A percentile compares a stretch with the other conserved stretches of the same genome.
phyloP scores from a whole-genome alignment of 805 yeast genomes.

The Barnettozyma populi region DNA sequence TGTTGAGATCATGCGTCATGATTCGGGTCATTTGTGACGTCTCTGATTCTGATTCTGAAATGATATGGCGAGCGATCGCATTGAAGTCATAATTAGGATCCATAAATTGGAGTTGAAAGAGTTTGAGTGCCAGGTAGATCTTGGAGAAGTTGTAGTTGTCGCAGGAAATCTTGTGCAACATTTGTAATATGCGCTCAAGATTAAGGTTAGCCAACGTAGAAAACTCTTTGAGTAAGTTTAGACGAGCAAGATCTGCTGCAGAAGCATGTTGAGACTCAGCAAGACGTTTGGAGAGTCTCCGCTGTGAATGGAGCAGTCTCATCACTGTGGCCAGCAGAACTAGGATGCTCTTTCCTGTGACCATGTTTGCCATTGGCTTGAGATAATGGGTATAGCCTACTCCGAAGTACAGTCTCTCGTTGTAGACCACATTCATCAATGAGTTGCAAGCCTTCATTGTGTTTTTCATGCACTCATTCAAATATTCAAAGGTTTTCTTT shows the following conservation, averaged over 20 bases:
- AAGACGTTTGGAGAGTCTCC: not conserved
- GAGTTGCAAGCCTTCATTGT: slow-evolving; percentile 30
- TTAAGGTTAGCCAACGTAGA: slow-evolving; percentile 4
- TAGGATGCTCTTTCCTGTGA: slow-evolving; percentile 13
- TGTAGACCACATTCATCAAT: slow-evolving; percentile 28
- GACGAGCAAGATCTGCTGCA: slow-evolving; percentile 5
- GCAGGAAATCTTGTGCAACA: slow-evolving; percentile 11
- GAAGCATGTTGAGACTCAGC: not conserved
- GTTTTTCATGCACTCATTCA: slow-evolving; percentile 27
- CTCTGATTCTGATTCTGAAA: slow-evolving; percentile 3
- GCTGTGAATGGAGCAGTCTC: slow-evolving; percentile 18
- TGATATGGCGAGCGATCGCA: slow-evolving; percentile 4
- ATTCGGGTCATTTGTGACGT: not conserved
- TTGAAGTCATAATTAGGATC: slow-evolving; percentile 19
- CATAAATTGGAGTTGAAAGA: slow-evolving; percentile 14
- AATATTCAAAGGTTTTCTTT: slow-evolving; percentile 30
- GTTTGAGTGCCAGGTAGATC: slow-evolving; percentile 11
- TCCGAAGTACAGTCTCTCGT: slow-evolving; percentile 35
- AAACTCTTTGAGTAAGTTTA: slow-evolving; percentile 12
- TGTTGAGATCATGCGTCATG: slow-evolving; percentile 10
- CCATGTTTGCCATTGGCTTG: slow-evolving; percentile 30
- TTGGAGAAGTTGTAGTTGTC: slow-evolving; percentile 18
- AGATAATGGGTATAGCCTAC: slow-evolving; percentile 35
- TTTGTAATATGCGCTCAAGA: slow-evolving; percentile 13
- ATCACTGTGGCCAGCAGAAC: slow-evolving; percentile 8